These are phyloP conservation scores for Chlamydomonas sphaeroides DNA, from an alignment of 139 green algal species.

Conservation along the genomic window DNA sequence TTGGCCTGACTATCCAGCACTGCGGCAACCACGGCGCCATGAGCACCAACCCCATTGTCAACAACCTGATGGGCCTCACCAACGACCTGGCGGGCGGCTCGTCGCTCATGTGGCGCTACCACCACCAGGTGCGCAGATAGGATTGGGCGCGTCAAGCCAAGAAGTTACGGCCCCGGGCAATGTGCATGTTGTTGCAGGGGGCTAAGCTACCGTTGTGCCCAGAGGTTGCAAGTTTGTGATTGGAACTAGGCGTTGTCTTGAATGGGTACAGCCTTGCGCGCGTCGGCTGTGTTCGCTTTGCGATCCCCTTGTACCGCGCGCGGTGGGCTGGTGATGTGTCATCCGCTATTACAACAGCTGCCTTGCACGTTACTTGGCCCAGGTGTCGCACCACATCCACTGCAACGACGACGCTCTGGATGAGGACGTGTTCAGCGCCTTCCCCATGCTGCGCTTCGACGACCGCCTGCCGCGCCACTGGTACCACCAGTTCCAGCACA, in stretches of 20 bases:
- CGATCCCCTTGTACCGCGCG: too few relatives aligned
- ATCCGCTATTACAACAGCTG: too few relatives aligned
- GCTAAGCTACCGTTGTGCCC: too few relatives aligned
- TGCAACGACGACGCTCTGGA: constrained; percentile 90
- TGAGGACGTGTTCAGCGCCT: constrained; percentile 82
- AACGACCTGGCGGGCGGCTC: constrained; percentile 84
- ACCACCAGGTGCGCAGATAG: constrained; percentile 76
- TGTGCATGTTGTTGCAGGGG: too few relatives aligned
- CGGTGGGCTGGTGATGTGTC: too few relatives aligned
- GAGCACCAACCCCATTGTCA: constrained; percentile 77
- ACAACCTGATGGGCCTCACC: constrained; percentile 74
- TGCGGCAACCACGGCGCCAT: constrained; percentile 94
- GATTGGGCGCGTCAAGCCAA: too few relatives aligned
- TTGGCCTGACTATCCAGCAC: constrained; percentile 85
- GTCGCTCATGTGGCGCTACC: constrained; percentile 87
- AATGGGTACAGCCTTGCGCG: too few relatives aligned
- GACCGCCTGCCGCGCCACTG: constrained; percentile 67
- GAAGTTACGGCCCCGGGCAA: too few relatives aligned
- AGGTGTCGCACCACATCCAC: constrained; percentile 91
- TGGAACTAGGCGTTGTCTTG: too few relatives aligned
- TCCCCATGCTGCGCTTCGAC: constrained; percentile 86
- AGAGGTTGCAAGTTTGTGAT: too few relatives aligned
- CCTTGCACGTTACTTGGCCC: too few relatives aligned
- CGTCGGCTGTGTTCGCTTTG: too few relatives aligned
- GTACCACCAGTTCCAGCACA: constrained; percentile 87